Base-by-base conservation (phyloP, 148 eudicot genomes). In the Cornus florida region DNA sequence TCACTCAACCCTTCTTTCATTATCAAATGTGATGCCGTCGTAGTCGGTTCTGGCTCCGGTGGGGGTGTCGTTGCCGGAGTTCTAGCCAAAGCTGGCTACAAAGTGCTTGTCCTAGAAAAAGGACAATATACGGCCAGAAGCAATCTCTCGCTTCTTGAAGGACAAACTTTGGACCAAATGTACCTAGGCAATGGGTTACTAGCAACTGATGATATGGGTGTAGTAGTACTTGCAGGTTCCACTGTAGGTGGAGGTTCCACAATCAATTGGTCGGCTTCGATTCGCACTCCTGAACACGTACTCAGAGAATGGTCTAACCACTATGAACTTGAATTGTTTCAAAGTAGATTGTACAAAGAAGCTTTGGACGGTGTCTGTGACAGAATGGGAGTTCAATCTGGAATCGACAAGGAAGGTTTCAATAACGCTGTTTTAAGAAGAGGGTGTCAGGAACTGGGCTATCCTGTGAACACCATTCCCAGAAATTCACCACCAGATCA, bases 221-320 rank as follows among this genome's bases (percentile, higher is more conserved):
- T 86, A 12, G 31, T 82, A 7, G 60, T 93, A 41, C 86, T 93
- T 2, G 95, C 95, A 0, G 95, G 95, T 0, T 88, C 97, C 23
- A 93, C 95, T 0, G 95, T 93, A 0, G 97, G 97, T 0, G 97
- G 97, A 0, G 97, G 95, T 6, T 93, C 97, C 0, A 62, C 91
- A 1, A 64, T 93, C 7, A 93, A 93, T 35, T 93, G 97, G 97
- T 87, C 93, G 0, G 97, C 97, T 1, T 91, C 94, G 16, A 86
- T 93, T 24, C 79, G 78, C 32, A 88, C 97, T 1, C 97, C 97
- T 0, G 24, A 77, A 1, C 92, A 89, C 11, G 94, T 93, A 13
- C 73, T 71, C 1, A 60, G 76, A 31, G 97, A 92, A 33, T 93
- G 97, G 97, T 78, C 86, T 0, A 73, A 86, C 68, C 28, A 38